Evolutionary conservation across 140 eudicot species (phyloP).

Genomic region (Flaveria floridana): DNA sequence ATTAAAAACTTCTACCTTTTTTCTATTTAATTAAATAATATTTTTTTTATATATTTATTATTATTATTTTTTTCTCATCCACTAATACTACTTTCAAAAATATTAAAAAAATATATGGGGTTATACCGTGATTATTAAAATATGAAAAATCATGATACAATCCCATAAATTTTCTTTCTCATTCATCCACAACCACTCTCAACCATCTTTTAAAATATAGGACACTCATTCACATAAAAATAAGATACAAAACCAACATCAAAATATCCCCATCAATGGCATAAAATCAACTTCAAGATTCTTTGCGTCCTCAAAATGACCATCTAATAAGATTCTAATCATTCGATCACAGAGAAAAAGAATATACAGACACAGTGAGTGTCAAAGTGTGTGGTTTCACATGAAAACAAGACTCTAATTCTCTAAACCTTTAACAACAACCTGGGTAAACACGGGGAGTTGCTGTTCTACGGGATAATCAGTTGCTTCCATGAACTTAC

Average conservation of each 20-base stretch:
- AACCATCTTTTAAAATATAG: too few species aligned
- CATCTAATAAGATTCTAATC: constrained; percentile 7
- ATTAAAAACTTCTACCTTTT: too few species aligned
- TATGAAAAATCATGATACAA: too few species aligned
- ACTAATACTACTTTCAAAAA: too few species aligned
- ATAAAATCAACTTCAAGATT: constrained; percentile 41
- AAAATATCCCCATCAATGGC: constrained; percentile 47
- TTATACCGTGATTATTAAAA: too few species aligned
- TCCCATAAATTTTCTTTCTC: too few species aligned
- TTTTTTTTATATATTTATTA: too few species aligned
- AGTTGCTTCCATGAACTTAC: constrained; percentile 88
- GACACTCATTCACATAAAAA: too few species aligned
- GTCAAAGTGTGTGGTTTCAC: constrained; percentile 4
- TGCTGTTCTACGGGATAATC: constrained; percentile 56
- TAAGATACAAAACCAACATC: neutral
- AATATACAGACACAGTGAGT: constrained; percentile 1
- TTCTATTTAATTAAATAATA: too few species aligned
- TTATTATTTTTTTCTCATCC: too few species aligned
- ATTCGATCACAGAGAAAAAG: neutral
- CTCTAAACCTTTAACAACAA: constrained; percentile 35
- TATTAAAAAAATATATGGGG: too few species aligned
- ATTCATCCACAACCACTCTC: too few species aligned
- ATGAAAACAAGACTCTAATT: constrained; percentile 30
- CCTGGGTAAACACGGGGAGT: constrained; percentile 86
- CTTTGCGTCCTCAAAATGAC: constrained; percentile 35